Base-by-base conservation (phyloP, 139 green algal species). In the Closterium sp. region DNA sequence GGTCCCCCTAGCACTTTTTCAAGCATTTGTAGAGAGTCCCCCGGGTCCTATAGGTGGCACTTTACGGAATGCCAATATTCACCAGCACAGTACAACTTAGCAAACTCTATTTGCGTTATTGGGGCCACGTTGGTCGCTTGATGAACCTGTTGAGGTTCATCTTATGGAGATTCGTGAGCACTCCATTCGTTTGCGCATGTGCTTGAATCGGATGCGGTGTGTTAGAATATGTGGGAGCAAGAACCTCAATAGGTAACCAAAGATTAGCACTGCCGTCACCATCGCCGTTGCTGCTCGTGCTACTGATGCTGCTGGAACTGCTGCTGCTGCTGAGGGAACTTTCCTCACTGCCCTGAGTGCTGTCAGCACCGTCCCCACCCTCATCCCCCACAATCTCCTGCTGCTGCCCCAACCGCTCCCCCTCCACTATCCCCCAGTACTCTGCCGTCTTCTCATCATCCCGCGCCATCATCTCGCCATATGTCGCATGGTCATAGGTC, bases 401-500 rank as follows among this genome's bases (percentile, higher is more conserved):
- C 62, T 79, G 62, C 19, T 79, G 62, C 1, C 17, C 11, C 62
- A 24, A 79, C 13, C 17, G 2, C 19, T 79, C 62, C 19, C 62
- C 62, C 62, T 79, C 62, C 3, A 22, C 17, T 22, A 79, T 27
- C 62, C 62, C 62, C 62, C 62, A 79, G 62, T 79, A 24, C 17
- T 79, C 17, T 79, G 62, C 17, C 17, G 62, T 79, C 62, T 27
- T 79, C 62, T 79, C 17, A 31, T 94, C 88, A 31, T 94, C 91
- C 50, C 93, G 2, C 3, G 2, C 29, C 92, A 93, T 93, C 92
- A 92, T 90, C 38, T 73, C 29, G 27, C 32, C 34, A 84, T 92
- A 94, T 22, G 73, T 91, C 34, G 30, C 92, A 86, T 90, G 89
- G 38, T 94, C 34, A 30, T 94, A 94, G 27, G 30, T 24, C 92